Conservation (phyloP, 169 alveolate species). For the Perkinsus chesapeaki region DNA sequence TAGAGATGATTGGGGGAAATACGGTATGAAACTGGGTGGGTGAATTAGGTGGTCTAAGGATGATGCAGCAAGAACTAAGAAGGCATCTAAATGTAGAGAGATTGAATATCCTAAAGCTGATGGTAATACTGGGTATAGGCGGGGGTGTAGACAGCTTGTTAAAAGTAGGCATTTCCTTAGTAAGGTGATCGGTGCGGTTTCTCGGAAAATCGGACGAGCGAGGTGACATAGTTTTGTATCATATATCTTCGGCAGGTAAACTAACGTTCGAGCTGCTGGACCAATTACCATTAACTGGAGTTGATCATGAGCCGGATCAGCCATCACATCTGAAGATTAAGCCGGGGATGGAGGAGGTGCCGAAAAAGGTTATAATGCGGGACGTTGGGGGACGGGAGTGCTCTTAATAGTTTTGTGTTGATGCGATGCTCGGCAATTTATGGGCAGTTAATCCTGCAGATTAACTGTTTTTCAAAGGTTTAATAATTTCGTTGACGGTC, state of each 20-base stretch:
- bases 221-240: too few relatives aligned
- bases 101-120: slow-evolving; percentile 71
- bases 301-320: slow-evolving; percentile 75
- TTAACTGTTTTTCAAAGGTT: too few relatives aligned
- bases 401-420: too few relatives aligned
- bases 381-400: too few relatives aligned
- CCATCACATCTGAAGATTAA: slow-evolving; percentile 66
- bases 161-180: too few relatives aligned
- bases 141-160: too few relatives aligned
- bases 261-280: slow-evolving; percentile 67
- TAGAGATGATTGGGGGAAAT: neutral
- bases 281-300: slow-evolving; percentile 58
- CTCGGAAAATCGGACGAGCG: too few relatives aligned
- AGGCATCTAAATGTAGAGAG: slow-evolving; percentile 35
- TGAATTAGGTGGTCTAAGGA: slow-evolving; percentile 8
- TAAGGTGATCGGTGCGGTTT: too few relatives aligned
- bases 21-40: neutral
- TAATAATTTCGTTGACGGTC: too few relatives aligned
- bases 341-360: slow-evolving; percentile 39
- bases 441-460: too few relatives aligned
- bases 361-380: slow-evolving; percentile 14
- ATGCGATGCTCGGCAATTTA: too few relatives aligned
- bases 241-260: neutral
- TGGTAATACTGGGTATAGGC: slow-evolving; percentile 33
- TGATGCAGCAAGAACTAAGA: slow-evolving; percentile 51